A percentile compares a stretch with the other conserved stretches of the same genome.
Evolutionary conservation across 192 early-diverging fungal genomes (phyloP).

Genomic region (Mortierella hygrophila): DNA sequence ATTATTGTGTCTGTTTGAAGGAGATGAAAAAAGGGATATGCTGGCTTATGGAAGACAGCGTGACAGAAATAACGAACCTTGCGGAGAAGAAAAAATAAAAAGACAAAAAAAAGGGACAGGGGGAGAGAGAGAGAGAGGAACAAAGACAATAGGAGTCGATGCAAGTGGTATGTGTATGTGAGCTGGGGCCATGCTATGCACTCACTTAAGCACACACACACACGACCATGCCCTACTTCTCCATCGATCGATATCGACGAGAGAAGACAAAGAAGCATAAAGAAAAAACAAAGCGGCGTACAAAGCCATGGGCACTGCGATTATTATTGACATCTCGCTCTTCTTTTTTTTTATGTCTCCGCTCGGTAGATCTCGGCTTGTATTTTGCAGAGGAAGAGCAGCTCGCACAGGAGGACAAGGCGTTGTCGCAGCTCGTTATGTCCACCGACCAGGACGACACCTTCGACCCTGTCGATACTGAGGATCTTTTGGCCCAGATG

Average conservation of each 20-base stretch:
- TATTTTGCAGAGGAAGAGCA: slow-evolving; percentile 55
- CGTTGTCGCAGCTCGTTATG: slow-evolving; percentile 47
- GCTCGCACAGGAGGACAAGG: slow-evolving; percentile 50
- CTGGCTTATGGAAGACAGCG: slow-evolving; percentile 10
- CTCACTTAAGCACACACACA: not conserved
- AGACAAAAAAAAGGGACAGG: not conserved
- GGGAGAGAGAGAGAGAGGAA: not conserved
- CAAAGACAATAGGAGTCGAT: not conserved
- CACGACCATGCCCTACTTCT: not conserved
- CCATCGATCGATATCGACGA: not conserved
- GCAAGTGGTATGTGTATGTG: not conserved
- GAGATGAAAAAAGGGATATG: not conserved
- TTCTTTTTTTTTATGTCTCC: not conserved
- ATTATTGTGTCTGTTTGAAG: not conserved
- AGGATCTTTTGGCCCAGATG: slow-evolving; percentile 47
- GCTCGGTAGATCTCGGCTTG: slow-evolving; percentile 48
- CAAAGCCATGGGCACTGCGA: not conserved
- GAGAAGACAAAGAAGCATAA: not conserved
- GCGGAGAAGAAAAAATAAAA: slow-evolving; percentile 5
- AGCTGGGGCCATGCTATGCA: slow-evolving; percentile 5
- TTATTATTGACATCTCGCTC: not conserved
- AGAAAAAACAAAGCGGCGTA: not conserved
- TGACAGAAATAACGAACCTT: not conserved
- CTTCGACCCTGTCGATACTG: slow-evolving; percentile 51
- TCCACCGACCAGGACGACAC: slow-evolving; percentile 43